Conservation (phyloP, 2,329 filamentous ascomycete genomes). For the Epichloe festucae region DNA sequence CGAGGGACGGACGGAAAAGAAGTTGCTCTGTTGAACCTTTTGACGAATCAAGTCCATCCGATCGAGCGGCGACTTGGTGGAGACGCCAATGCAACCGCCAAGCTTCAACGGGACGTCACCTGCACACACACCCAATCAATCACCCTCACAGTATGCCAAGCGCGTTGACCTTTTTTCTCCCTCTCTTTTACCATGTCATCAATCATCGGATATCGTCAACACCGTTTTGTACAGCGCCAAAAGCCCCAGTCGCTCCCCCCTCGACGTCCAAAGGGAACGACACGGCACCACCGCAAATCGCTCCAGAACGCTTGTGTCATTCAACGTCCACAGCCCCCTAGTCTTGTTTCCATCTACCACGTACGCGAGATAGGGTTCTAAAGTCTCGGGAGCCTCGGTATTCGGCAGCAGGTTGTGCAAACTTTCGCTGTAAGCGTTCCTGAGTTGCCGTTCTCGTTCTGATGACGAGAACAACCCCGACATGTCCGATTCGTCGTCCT, state of each 20-base stretch:
- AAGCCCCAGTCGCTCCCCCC: conserved; percentile 17
- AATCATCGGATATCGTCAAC: conserved; percentile 2
- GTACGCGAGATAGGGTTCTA: conserved; percentile 20
- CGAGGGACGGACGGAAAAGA: too few species aligned
- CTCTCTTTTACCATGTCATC: background rate
- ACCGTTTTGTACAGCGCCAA: conserved; percentile 20
- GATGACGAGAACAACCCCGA: conserved; percentile 3
- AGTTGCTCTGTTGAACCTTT: too few species aligned
- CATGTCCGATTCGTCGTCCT: background rate
- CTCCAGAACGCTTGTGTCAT: conserved; percentile 1
- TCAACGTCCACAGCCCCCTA: conserved; percentile 7
- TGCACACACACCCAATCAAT: too few species aligned
- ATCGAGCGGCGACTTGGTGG: too few species aligned
- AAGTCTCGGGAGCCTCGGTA: background rate
- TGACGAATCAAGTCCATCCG: too few species aligned
- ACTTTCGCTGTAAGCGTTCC: background rate
- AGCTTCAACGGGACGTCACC: too few species aligned
- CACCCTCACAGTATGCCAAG: too few species aligned
- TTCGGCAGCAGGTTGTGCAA: conserved; percentile 1
- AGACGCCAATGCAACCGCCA: too few species aligned
- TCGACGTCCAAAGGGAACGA: conserved; percentile 21
- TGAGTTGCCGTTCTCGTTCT: background rate
- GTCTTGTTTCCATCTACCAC: conserved; percentile 15
- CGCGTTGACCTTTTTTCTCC: too few species aligned
- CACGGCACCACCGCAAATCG: conserved; percentile 21